Percentiles rank a stretch among this genome's conserved stretches.
Evolutionary conservation across 352 stramenopile genomes (phyloP).

Genomic region (Globisporangium takayamanum): DNA sequence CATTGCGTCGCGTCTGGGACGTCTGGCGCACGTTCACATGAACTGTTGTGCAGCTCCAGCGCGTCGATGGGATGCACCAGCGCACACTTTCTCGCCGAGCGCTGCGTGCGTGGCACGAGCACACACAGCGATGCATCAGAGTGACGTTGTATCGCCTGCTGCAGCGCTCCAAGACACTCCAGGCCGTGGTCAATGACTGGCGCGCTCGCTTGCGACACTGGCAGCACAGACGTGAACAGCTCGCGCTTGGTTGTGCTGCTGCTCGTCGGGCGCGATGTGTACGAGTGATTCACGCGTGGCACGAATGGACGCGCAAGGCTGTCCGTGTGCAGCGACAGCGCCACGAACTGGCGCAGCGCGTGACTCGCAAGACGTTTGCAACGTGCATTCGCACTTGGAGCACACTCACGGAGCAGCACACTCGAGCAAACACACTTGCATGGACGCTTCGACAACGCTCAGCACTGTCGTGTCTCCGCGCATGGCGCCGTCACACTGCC

Average conservation of each 20-base stretch:
- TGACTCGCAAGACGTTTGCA: not conserved
- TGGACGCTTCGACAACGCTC: not conserved
- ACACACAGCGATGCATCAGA: not conserved
- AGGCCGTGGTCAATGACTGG: constrained; percentile 16
- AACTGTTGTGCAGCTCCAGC: not conserved
- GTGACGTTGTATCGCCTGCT: constrained; percentile 8
- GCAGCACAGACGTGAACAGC: constrained; percentile 20
- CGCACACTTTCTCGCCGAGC: not conserved
- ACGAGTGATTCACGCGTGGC: constrained; percentile 19
- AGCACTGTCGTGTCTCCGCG: not conserved
- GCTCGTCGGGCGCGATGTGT: constrained; percentile 17
- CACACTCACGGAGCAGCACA: constrained; percentile 1
- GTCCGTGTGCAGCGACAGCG: not conserved
- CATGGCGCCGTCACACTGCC: constrained; percentile 14
- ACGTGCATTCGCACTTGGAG: constrained; percentile 5
- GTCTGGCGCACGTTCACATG: constrained; percentile 13
- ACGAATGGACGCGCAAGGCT: not conserved
- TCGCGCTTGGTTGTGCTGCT: constrained; percentile 15
- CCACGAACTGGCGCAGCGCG: not conserved
- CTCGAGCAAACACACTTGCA: not conserved
- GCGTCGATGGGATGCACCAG: not conserved
- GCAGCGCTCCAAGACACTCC: not conserved
- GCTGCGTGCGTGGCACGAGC: constrained; percentile 3
- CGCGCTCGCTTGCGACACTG: constrained; percentile 16
- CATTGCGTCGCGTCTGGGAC: constrained; percentile 20